These are phyloP conservation scores for Candida nitratophila DNA, from an alignment of 805 yeast genomes.

Conservation along the genomic window DNA sequence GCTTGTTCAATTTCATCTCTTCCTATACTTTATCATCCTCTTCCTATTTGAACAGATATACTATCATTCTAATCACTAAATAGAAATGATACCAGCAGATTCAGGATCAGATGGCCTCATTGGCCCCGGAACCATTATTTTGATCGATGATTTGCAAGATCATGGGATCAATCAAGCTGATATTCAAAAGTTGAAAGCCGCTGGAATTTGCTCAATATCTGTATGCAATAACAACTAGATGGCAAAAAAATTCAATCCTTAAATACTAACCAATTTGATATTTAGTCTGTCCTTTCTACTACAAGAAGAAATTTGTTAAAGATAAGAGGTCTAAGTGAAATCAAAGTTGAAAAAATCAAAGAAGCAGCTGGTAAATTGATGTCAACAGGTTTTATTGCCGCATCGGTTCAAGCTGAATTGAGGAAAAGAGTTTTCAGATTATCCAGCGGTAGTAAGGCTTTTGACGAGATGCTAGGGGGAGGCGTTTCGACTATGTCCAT, in stretches of 20 bases:
- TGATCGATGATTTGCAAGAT: conserved; percentile 48
- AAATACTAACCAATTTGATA: not conserved
- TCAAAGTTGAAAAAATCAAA: conserved; percentile 70
- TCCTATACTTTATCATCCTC: not conserved
- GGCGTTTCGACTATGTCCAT: conserved; percentile 73
- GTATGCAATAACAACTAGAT: conserved; percentile 29
- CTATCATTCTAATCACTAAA: not conserved
- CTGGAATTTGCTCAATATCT: conserved; percentile 62
- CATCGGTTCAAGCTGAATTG: conserved; percentile 58
- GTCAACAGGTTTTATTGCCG: conserved; percentile 68
- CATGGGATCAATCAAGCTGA: conserved; percentile 71
- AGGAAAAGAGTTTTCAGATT: conserved; percentile 57
- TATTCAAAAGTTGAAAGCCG: conserved; percentile 56
- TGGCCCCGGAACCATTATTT: conserved; percentile 23
- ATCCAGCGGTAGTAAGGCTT: conserved; percentile 66
- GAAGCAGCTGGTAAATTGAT: conserved; percentile 63
- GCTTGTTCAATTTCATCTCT: too few species aligned
- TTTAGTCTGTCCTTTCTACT: conserved; percentile 45
- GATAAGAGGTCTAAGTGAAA: conserved; percentile 68
- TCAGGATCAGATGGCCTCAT: conserved; percentile 11
- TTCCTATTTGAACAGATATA: too few species aligned
- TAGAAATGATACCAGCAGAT: not conserved
- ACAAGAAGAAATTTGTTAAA: conserved; percentile 58
- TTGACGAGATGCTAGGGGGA: conserved; percentile 66
- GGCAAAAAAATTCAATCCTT: not conserved